A percentile compares a stretch with the other conserved stretches of the same genome.
These are phyloP conservation scores for Leucocoprinus sp. DNA, from an alignment of 768 basidiomycete genomes.

Conservation along the genomic window DNA sequence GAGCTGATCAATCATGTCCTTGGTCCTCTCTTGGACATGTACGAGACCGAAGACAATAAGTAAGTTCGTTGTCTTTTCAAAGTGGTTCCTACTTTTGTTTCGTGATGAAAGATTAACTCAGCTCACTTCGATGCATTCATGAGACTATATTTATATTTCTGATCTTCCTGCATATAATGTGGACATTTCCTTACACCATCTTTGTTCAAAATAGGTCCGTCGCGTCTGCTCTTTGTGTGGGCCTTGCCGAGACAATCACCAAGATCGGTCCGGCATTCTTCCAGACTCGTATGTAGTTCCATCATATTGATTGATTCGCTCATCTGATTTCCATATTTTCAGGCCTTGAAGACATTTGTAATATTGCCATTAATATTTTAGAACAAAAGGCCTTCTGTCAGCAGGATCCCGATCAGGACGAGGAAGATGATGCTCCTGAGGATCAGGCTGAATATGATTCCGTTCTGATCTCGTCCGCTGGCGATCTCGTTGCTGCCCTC, in stretches of 20 bases:
- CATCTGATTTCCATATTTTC: conserved; percentile 10
- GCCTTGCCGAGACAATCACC: conserved; percentile 86
- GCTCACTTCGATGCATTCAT: conserved; percentile 74
- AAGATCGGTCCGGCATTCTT: conserved; percentile 86
- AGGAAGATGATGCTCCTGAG: conserved; percentile 76
- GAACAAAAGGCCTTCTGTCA: conserved; percentile 96
- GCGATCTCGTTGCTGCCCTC: conserved; percentile 86
- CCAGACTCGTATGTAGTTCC: conserved; percentile 53
- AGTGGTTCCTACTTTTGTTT: conserved; percentile 9
- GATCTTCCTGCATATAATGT: conserved; percentile 8
- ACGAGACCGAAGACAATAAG: conserved; percentile 95
- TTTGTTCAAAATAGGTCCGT: conserved; percentile 62
- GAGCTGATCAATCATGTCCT: conserved; percentile 74
- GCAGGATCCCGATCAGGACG: conserved; percentile 90
- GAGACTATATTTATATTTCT: conserved; percentile 44
- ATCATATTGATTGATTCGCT: not conserved
- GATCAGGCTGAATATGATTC: conserved; percentile 96
- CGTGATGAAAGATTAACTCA: conserved; percentile 59
- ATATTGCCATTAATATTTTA: conserved; percentile 75
- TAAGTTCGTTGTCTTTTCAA: conserved; percentile 35
- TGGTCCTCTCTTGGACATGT: conserved; percentile 75
- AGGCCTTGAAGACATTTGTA: conserved; percentile 76
- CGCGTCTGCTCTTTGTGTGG: conserved; percentile 79
- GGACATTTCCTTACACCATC: conserved; percentile 14
- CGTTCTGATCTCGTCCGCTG: conserved; percentile 87